Conservation (phyloP, 129 eudicot genomes). For the Apium graveolens region DNA sequence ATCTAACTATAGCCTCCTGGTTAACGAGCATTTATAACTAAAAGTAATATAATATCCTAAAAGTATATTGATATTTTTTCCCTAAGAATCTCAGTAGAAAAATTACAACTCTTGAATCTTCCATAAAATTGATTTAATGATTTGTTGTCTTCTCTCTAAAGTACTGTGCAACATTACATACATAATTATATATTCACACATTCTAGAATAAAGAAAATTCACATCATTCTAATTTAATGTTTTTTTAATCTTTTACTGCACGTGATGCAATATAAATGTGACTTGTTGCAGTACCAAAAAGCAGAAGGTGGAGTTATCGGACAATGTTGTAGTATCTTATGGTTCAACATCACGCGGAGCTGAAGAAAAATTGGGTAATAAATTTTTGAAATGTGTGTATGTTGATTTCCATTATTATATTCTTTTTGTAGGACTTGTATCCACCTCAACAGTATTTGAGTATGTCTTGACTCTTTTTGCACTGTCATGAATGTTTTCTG, state of each 20-base stretch:
- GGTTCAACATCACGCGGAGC: slow-evolving; percentile 25
- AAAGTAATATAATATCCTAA: too few relatives aligned
- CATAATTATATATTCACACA: not conserved
- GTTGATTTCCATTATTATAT: not conserved
- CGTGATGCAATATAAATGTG: not conserved
- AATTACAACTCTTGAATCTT: too few relatives aligned
- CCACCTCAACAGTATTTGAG: not conserved
- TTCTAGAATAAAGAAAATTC: not conserved
- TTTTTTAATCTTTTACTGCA: not conserved
- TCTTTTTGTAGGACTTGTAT: not conserved
- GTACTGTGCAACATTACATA: not conserved
- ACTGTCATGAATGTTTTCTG: not conserved
- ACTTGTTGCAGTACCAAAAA: slow-evolving; percentile 36
- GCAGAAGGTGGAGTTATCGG: slow-evolving; percentile 40
- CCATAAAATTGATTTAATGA: too few relatives aligned
- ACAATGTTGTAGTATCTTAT: slow-evolving; percentile 22
- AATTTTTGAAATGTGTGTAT: slow-evolving; percentile 7
- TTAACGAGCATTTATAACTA: too few relatives aligned
- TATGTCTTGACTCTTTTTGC: not conserved
- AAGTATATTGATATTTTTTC: too few relatives aligned
- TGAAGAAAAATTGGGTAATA: slow-evolving; percentile 27
- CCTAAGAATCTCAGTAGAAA: too few relatives aligned
- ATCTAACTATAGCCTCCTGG: too few relatives aligned
- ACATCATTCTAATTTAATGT: not conserved
- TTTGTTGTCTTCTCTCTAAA: not conserved